phyloP scores from a whole-genome alignment of 2,329 filamentous ascomycete genomes.

The Microsporum ferrugineum region DNA sequence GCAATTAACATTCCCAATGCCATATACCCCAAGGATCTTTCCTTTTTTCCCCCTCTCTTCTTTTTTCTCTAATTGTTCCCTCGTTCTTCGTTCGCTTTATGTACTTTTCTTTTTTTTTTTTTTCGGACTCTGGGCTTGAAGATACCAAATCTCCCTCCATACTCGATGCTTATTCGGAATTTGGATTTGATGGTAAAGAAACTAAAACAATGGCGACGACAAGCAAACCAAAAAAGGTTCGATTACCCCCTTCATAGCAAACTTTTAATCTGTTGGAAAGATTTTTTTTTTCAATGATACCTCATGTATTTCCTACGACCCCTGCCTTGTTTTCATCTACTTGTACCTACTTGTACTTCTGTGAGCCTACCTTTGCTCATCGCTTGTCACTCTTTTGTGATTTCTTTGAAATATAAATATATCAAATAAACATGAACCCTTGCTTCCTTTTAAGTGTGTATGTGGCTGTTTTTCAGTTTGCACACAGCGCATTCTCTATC shows the following conservation, averaged over 20 bases:
- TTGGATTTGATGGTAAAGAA: not conserved
- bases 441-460: too few species aligned
- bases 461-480: too few species aligned
- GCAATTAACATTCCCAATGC: constrained; percentile 4
- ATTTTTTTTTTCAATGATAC: not conserved
- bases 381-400: not conserved
- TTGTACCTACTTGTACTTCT: not conserved
- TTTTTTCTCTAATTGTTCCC: not conserved
- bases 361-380: not conserved
- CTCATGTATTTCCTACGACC: not conserved
- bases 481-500: too few species aligned
- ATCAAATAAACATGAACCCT: not conserved
- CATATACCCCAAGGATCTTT: constrained; percentile 1
- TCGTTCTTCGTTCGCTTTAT: not conserved
- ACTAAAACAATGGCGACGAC: not conserved
- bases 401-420: not conserved
- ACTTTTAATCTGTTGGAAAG: not conserved
- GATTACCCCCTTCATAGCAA: not conserved
- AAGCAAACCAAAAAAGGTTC: not conserved
- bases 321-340: not conserved
- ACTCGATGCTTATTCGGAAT: not conserved
- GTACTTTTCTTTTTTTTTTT: not conserved
- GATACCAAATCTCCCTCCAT: too few species aligned
- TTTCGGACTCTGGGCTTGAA: not conserved
- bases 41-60: not conserved